These are phyloP conservation scores for Cardamine occulta DNA, from an alignment of 345 rosid species.

Conservation along the genomic window DNA sequence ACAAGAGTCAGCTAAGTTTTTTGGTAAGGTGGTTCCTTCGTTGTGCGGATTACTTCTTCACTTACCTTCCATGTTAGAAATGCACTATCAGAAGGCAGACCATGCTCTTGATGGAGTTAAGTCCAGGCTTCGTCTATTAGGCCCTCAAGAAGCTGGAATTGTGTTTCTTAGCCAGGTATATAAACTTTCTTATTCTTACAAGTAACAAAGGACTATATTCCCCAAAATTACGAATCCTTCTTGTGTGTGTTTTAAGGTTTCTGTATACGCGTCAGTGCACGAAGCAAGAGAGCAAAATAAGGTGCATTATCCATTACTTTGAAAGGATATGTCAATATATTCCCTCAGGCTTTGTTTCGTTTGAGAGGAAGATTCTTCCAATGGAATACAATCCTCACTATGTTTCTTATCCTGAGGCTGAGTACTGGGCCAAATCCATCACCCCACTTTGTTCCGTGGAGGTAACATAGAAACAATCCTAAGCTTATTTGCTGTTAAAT, in stretches of 20 bases:
- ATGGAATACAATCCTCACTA: constrained; percentile 37
- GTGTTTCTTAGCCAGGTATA: constrained; percentile 78
- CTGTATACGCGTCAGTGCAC: constrained; percentile 52
- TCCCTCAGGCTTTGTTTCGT: constrained; percentile 78
- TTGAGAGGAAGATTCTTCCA: constrained; percentile 78
- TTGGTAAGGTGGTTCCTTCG: constrained; percentile 62
- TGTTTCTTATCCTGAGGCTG: constrained; percentile 56
- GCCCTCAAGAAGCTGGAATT: constrained; percentile 66
- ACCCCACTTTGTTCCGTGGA: constrained; percentile 65
- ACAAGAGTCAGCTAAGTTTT: constrained; percentile 67
- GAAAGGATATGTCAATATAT: constrained; percentile 60
- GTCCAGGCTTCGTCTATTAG: constrained; percentile 62
- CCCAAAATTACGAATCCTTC: not conserved
- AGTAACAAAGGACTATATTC: not conserved
- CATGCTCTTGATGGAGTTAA: constrained; percentile 39
- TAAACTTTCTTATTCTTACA: constrained; percentile 1
- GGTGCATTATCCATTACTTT: constrained; percentile 71
- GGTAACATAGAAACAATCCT: constrained; percentile 48
- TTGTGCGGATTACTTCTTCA: constrained; percentile 63
- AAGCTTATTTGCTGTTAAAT: not conserved
- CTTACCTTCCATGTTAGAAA: constrained; percentile 64
- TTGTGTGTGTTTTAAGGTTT: constrained; percentile 50
- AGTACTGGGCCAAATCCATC: constrained; percentile 65
- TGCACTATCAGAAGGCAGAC: constrained; percentile 65
- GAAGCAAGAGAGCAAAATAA: constrained; percentile 64